These are phyloP conservation scores for Camellia lanceoleosa DNA, from an alignment of 148 eudicot genomes.

Conservation along the genomic window DNA sequence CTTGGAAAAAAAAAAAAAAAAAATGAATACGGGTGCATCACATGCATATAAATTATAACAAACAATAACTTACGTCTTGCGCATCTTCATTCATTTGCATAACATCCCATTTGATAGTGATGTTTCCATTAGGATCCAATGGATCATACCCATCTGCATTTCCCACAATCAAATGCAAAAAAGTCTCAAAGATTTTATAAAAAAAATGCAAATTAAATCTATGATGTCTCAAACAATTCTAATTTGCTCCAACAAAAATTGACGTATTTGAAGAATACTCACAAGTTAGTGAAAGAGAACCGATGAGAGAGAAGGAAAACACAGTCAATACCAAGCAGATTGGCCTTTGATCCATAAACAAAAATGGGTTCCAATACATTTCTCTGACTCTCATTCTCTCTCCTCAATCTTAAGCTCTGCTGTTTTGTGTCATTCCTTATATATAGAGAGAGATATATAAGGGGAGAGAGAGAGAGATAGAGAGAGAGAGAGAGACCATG, in stretches of 20 bases:
- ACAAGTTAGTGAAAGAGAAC: conserved; percentile 26
- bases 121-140: conserved; percentile 70
- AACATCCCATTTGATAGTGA: conserved; percentile 84
- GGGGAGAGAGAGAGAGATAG: neutral
- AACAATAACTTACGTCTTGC: conserved; percentile 41
- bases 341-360: conserved; percentile 15
- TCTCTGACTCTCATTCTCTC: neutral
- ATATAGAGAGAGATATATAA: neutral
- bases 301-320: conserved; percentile 10
- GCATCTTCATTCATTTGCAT: conserved; percentile 26
- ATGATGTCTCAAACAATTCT: neutral
- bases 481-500: neutral
- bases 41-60: neutral
- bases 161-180: neutral
- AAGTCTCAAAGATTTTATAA: neutral
- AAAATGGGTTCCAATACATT: conserved; percentile 24
- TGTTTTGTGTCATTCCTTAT: neutral
- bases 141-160: conserved; percentile 78
- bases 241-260: no score
- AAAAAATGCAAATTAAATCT: no score
- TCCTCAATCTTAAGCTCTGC: neutral
- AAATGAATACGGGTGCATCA: no score
- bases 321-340: conserved; percentile 21
- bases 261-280: conserved; percentile 10
- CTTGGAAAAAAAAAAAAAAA: no score